phyloP scores from a whole-genome alignment of 2,329 filamentous ascomycete genomes.

The Pseudogymnoascus sp. region DNA sequence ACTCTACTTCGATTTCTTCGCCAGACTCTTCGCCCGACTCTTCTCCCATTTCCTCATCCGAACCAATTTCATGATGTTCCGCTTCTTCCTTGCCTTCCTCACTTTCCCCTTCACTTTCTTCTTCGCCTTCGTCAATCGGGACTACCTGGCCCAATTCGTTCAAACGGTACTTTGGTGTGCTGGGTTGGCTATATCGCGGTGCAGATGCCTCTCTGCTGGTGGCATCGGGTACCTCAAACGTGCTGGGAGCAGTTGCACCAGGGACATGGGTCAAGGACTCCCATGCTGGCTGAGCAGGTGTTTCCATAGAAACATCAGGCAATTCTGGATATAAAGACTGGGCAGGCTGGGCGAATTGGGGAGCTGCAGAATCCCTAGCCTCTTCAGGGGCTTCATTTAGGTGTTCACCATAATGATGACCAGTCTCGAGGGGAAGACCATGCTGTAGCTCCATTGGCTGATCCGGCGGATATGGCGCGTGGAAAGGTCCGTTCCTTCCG shows the following conservation, averaged over 20 bases:
- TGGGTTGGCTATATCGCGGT: background rate
- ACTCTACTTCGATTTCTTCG: background rate
- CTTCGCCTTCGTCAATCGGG: conserved; percentile 22
- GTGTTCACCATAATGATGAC: background rate
- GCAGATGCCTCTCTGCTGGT: background rate
- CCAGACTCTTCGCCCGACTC: conserved; percentile 2
- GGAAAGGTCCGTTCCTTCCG: background rate
- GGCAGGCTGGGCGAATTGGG: background rate
- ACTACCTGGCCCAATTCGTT: background rate
- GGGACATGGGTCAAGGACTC: background rate
- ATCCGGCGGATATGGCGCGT: background rate
- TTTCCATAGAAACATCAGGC: conserved; percentile 1
- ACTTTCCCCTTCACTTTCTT: conserved; percentile 24
- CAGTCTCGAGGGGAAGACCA: background rate
- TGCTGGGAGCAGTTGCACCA: background rate
- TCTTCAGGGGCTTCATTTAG: background rate
- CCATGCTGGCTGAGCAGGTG: background rate
- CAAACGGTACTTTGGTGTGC: background rate
- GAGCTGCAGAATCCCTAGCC: background rate
- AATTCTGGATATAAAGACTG: background rate
- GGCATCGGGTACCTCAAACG: background rate
- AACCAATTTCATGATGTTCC: background rate
- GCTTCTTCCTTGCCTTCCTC: background rate
- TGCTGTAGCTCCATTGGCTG: background rate
- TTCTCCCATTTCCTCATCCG: conserved; percentile 10